Conservation (phyloP, 345 rosid species). For the Capsella bursapastoris region DNA sequence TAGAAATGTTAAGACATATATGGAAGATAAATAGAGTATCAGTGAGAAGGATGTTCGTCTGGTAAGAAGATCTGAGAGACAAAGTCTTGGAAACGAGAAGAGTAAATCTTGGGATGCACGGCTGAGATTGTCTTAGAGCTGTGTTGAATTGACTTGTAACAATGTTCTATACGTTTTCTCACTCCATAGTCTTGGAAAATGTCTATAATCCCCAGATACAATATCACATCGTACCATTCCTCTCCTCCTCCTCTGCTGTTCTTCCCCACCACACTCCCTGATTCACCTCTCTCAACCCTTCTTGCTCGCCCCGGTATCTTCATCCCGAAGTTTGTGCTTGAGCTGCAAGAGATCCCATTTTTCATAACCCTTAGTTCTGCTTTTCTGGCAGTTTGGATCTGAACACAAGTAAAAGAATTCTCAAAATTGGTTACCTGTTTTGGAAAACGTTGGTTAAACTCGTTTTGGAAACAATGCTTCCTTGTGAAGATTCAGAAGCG, state of each 20-base stretch:
- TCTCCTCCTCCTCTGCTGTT: slow-evolving; percentile 27
- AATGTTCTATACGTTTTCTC: slow-evolving; percentile 57
- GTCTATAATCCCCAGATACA: slow-evolving; percentile 57
- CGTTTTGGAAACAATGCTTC: slow-evolving; percentile 25
- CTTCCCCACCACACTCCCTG: slow-evolving; percentile 30
- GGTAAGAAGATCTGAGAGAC: slow-evolving; percentile 50
- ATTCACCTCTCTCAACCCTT: slow-evolving; percentile 32
- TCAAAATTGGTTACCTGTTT: slow-evolving; percentile 42
- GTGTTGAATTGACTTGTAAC: slow-evolving; percentile 58
- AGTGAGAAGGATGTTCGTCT: slow-evolving; percentile 41
- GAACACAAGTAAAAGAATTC: background rate
- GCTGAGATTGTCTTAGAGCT: slow-evolving; percentile 61
- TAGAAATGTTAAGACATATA: background rate
- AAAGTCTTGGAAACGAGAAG: slow-evolving; percentile 59
- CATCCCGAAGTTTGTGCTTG: slow-evolving; percentile 45
- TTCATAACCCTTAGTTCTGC: background rate
- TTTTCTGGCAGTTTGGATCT: background rate
- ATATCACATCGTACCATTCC: slow-evolving; percentile 47
- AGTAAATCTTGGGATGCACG: slow-evolving; percentile 55
- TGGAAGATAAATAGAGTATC: background rate
- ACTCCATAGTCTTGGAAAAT: slow-evolving; percentile 53
- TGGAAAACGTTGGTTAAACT: slow-evolving; percentile 35
- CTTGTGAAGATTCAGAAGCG: slow-evolving; percentile 35
- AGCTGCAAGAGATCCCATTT: slow-evolving; percentile 40
- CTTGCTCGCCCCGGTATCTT: slow-evolving; percentile 57